These are phyloP conservation scores for Xenosphaeropsis pyriputrescens DNA, from an alignment of 2,329 filamentous ascomycete species.

Conservation along the genomic window DNA sequence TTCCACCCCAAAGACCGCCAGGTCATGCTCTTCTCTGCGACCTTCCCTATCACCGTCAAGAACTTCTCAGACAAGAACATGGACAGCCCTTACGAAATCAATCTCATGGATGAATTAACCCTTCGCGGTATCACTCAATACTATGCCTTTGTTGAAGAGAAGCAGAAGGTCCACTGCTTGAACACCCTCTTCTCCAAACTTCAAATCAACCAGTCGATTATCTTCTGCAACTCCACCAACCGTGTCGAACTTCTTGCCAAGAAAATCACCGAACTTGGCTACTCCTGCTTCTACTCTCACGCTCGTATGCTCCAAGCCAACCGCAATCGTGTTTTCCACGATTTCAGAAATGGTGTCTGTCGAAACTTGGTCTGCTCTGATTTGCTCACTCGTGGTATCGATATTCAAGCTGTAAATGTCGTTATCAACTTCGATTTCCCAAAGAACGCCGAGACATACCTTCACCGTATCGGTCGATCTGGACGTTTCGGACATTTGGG, in stretches of 20 bases:
- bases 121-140: constrained; percentile 97
- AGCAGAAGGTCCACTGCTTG: constrained; percentile 96
- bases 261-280: constrained; percentile 97
- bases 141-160: constrained; percentile 98
- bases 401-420: constrained; percentile 98
- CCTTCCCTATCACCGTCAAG: constrained; percentile 94
- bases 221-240: constrained; percentile 99
- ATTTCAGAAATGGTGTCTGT: constrained; percentile 96
- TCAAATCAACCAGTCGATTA: constrained; percentile 99
- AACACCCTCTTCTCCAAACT: constrained; percentile 98
- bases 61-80: constrained; percentile 98
- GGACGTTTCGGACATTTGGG: constrained; percentile 94
- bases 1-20: constrained; percentile 97
- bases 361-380: constrained; percentile 97
- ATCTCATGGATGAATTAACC: constrained; percentile 98
- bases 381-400: constrained; percentile 92
- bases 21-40: constrained; percentile 98
- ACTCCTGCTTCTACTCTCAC: constrained; percentile 99
- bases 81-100: constrained; percentile 93
- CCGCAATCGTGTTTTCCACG: constrained; percentile 96
- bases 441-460: constrained; percentile 97
- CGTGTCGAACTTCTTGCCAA: constrained; percentile 94
- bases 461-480: constrained; percentile 95
- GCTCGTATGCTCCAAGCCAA: constrained; percentile 95
- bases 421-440: constrained; percentile 99